Evolutionary conservation across 2,329 filamentous ascomycete genomes (phyloP).

Genomic region (Monosporascus sp.): DNA sequence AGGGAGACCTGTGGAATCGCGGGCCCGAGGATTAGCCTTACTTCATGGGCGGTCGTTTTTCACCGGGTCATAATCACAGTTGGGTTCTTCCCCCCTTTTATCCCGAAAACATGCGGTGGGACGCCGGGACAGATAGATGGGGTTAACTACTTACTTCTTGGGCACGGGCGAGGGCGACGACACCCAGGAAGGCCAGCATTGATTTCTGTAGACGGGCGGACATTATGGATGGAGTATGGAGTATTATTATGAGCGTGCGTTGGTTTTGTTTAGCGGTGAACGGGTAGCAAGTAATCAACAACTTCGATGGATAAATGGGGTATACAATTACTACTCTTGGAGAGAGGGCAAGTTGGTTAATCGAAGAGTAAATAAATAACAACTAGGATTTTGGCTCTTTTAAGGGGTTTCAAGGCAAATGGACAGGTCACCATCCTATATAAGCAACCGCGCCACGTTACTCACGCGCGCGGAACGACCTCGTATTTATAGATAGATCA

Average conservation of each 20-base stretch:
- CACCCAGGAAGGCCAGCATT: not conserved
- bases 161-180: not conserved
- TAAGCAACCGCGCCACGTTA: not conserved
- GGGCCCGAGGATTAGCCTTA: too few relatives aligned
- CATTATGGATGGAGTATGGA: not conserved
- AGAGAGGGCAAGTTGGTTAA: not conserved
- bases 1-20: not conserved
- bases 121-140: not conserved
- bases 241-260: not conserved
- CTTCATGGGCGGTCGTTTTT: not conserved
- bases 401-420: not conserved
- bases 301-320: not conserved
- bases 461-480: not conserved
- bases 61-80: too few relatives aligned
- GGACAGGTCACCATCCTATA: not conserved
- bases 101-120: not conserved
- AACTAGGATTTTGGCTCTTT: not conserved
- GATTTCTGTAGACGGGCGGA: not conserved
- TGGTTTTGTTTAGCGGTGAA: not conserved
- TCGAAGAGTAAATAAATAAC: not conserved
- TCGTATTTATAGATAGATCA: not conserved
- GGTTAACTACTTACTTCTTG: not conserved
- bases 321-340: too few relatives aligned
- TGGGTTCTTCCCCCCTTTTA: not conserved
- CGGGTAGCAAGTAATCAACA: not conserved